Evolutionary conservation across 2,329 filamentous ascomycete species (phyloP), one percentile per base, ranked within the genome.

Genomic region (Tolypocladium guangdongense): DNA sequence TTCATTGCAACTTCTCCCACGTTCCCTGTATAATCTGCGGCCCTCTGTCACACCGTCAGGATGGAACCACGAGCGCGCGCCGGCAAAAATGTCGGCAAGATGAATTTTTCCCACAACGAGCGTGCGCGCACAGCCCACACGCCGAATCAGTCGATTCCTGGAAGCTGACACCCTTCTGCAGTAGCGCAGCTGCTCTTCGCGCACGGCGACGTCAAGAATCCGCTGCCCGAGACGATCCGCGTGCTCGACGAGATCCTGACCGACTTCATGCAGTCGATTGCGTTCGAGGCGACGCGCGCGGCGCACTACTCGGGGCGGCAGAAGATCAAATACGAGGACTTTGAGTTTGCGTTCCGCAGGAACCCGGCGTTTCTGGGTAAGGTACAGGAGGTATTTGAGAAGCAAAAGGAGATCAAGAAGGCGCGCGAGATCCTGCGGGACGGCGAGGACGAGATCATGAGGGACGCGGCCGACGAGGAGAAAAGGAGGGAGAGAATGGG

Each of bases 261-360:
- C 57, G 93, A 97, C 74, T 96, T 95, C 76, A 89, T 97, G 67
- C 90, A 95, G 67, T 90, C 93, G 68, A 85, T 93, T 52, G 92
- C 88, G 71, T 93, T 95, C 74, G 86, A 90, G 66, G 92, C 93
- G 4, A 89, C 90, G 5, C 83, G 88, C 46, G 85, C 86, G 52
- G 93, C 93, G 0, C 84, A 88, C 68, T 89, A 95, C 70, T 84
- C 88, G 2, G 87, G 90, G 0, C 87, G 93, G 2, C 89, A 95
- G 64, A 99, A 99, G 73, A 90, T 99, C 72, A 99, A 99, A 70
- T 88, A 95, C 64, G 92, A 96, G 64, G 93, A 99, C 71, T 96
- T 99, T 73, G 90, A 95, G 65, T 99, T 95, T 71, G 90, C 90
- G 39, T 82, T 97, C 61, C 82, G 93, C 35, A 83, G 87, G 58